A percentile compares a stretch with the other conserved stretches of the same genome.
phyloP scores from a whole-genome alignment of 352 stramenopile genomes.

The Phytophthora lateralis region DNA sequence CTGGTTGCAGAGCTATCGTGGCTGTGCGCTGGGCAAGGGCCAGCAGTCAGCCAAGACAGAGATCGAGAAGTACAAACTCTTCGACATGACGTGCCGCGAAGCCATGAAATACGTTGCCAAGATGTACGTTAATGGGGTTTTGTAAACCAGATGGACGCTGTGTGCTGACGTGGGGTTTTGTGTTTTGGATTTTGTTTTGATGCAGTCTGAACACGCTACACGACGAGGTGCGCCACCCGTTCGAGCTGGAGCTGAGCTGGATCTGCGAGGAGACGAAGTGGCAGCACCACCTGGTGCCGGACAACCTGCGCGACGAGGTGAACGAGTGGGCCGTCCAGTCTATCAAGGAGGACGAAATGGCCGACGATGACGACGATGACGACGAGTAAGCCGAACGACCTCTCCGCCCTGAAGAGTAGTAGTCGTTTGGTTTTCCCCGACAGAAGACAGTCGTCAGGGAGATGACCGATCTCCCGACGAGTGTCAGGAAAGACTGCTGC shows the following conservation, averaged over 20 bases:
- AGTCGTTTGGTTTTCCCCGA: conserved; percentile 6
- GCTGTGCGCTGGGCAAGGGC: conserved; percentile 96
- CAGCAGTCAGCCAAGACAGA: conserved; percentile 98
- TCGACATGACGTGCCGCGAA: conserved; percentile 94
- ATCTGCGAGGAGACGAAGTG: conserved; percentile 95
- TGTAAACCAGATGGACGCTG: neutral
- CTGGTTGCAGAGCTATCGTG: conserved; percentile 93
- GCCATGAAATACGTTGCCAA: conserved; percentile 98
- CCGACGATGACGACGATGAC: conserved; percentile 87
- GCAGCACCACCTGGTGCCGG: conserved; percentile 95
- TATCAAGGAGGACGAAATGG: conserved; percentile 90
- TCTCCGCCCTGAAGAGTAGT: conserved; percentile 13
- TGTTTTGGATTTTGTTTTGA: conserved; percentile 1
- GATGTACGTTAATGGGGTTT: conserved; percentile 79
- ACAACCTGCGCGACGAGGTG: conserved; percentile 86
- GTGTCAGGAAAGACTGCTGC: conserved; percentile 17
- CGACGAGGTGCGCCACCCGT: conserved; percentile 97
- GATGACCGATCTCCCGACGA: neutral
- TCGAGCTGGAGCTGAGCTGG: conserved; percentile 99
- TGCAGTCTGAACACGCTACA: conserved; percentile 94
- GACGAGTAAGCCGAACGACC: conserved; percentile 44
- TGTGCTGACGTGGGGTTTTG: conserved; percentile 1
- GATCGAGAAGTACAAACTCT: conserved; percentile 98
- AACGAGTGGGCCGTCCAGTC: conserved; percentile 87
- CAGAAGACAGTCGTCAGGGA: conserved; percentile 1